Conservation (phyloP, 306 rosid genomes). For the Sindora glabra region DNA sequence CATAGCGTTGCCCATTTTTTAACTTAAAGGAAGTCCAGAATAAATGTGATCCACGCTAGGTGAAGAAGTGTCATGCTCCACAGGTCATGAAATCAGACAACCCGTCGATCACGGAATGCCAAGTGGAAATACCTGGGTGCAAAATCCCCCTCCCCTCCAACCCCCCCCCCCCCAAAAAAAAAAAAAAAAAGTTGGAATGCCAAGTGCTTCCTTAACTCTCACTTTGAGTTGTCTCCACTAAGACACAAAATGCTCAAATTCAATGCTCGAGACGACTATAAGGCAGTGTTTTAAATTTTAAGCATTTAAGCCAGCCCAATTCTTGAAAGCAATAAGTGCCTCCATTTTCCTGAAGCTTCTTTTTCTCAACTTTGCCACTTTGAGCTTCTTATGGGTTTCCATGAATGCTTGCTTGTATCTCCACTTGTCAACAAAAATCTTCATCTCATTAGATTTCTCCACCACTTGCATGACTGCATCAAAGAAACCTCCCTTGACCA, state of each 20-base stretch:
- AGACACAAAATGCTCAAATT: slow-evolving; percentile 8
- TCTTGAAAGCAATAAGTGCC: slow-evolving; percentile 82
- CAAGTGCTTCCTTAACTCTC: slow-evolving; percentile 10
- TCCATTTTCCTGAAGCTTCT: slow-evolving; percentile 74
- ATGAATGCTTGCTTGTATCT: slow-evolving; percentile 95
- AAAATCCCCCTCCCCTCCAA: too few relatives aligned
- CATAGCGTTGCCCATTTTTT: not conserved
- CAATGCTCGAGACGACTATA: not conserved
- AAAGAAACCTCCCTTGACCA: slow-evolving; percentile 97
- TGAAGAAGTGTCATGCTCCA: not conserved
- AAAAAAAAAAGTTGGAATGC: too few relatives aligned
- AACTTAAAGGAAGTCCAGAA: slow-evolving; percentile 5
- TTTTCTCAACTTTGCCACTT: slow-evolving; percentile 64
- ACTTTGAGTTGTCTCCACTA: slow-evolving; percentile 1
- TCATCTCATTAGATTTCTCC: slow-evolving; percentile 77
- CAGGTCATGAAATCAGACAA: not conserved
- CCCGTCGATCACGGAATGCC: not conserved
- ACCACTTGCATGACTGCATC: slow-evolving; percentile 95
- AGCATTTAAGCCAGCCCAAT: slow-evolving; percentile 90
- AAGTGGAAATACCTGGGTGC: too few relatives aligned
- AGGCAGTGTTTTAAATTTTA: slow-evolving; percentile 18
- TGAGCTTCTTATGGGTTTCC: slow-evolving; percentile 91
- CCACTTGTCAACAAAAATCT: slow-evolving; percentile 92
- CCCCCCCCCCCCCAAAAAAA: too few relatives aligned
- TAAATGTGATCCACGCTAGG: not conserved